Conservation (phyloP, 805 yeast species). For the Candida wancherniae region DNA sequence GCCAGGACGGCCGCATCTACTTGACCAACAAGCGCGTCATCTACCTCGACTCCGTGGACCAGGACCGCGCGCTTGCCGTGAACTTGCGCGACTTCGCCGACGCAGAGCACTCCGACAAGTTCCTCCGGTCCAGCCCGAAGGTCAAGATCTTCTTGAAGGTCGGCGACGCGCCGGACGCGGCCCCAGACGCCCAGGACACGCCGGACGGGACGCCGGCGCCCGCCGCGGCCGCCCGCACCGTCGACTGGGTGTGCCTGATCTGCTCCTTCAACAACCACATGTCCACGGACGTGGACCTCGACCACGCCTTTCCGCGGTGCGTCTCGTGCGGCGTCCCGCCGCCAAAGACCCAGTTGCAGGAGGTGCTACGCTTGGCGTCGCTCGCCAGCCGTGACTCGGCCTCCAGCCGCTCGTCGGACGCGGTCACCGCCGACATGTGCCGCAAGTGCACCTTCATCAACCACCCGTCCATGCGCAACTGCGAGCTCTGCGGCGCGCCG, state of each 20-base stretch:
- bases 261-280: slow-evolving; percentile 65
- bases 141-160: slow-evolving; percentile 36
- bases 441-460: slow-evolving; percentile 73
- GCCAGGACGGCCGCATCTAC: slow-evolving; percentile 75
- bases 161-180: background rate
- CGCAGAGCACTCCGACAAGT: slow-evolving; percentile 45
- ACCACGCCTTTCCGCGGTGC: slow-evolving; percentile 28
- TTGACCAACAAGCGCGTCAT: slow-evolving; percentile 70
- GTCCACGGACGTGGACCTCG: slow-evolving; percentile 15
- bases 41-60: slow-evolving; percentile 53
- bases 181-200: background rate
- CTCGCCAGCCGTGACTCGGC: background rate
- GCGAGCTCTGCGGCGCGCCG: slow-evolving; percentile 82
- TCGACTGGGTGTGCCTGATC: slow-evolving; percentile 82
- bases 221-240: slow-evolving; percentile 1
- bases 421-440: slow-evolving; percentile 31
- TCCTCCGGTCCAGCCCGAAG: slow-evolving; percentile 76
- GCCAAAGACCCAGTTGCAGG: slow-evolving; percentile 9
- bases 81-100: slow-evolving; percentile 38
- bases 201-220: background rate
- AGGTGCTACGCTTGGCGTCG: slow-evolving; percentile 1
- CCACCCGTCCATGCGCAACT: slow-evolving; percentile 68
- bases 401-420: slow-evolving; percentile 1
- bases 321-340: slow-evolving; percentile 37
- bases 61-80: slow-evolving; percentile 46